Percentiles rank a stretch among this genome's conserved stretches.
These are phyloP conservation scores for Flaveria sonorensis DNA, from an alignment of 129 eudicot genomes.

Conservation along the genomic window DNA sequence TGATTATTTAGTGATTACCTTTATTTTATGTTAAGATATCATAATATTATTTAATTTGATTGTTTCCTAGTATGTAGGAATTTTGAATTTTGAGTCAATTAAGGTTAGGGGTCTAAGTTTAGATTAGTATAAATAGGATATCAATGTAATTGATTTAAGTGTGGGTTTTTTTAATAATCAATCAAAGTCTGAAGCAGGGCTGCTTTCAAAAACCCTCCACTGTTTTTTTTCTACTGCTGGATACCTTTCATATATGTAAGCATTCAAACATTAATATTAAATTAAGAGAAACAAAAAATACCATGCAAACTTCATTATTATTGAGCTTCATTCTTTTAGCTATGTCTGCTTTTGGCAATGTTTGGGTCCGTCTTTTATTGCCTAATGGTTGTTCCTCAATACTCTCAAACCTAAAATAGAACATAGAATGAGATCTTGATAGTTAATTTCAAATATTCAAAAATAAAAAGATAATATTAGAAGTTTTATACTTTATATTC, in stretches of 20 bases:
- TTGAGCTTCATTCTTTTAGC: slow-evolving; percentile 61
- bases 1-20: too few relatives aligned
- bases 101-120: too few relatives aligned
- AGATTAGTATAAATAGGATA: too few relatives aligned
- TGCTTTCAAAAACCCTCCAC: too few relatives aligned
- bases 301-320: slow-evolving; percentile 40
- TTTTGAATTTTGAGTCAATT: too few relatives aligned
- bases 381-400: slow-evolving; percentile 53
- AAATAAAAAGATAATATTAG: background rate
- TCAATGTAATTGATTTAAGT: too few relatives aligned
- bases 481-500: slow-evolving; percentile 61
- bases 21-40: too few relatives aligned
- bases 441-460: slow-evolving; percentile 1
- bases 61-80: too few relatives aligned
- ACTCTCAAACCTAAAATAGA: slow-evolving; percentile 53
- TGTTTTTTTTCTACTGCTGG: too few relatives aligned
- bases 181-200: too few relatives aligned
- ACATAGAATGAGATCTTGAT: slow-evolving; percentile 10
- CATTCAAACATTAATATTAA: background rate
- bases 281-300: slow-evolving; percentile 20
- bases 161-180: too few relatives aligned
- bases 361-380: slow-evolving; percentile 60
- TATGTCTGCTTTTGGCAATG: slow-evolving; percentile 47
- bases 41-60: too few relatives aligned
- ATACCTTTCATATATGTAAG: background rate